Base-by-base conservation (phyloP, 345 rosid species). In the Bretschneidera sinensis region DNA sequence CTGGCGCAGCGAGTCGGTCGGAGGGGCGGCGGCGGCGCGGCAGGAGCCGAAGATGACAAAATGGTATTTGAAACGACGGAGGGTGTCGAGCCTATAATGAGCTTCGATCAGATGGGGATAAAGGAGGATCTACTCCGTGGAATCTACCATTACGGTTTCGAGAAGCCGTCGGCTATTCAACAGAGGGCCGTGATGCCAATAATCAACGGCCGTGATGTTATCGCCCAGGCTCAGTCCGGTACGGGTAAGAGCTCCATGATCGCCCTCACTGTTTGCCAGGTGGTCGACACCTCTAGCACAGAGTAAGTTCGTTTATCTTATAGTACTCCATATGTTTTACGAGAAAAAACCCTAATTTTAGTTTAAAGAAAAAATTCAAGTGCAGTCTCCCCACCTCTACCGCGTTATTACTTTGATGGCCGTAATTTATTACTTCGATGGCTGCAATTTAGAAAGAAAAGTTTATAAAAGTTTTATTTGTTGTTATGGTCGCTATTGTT, bases 141-240 rank as follows among this genome's bases (percentile, higher is more conserved):
- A 51, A 79, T 94, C 68, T 94, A 88, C 75, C 82, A 71, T 21
- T 90, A 84, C 55, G 96, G 97, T 16, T 90, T 88, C 70, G 95
- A 86, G 81, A 94, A 91, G 72, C 97, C 97, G 0, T 94, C 99
- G 0, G 97, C 97, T 14, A 94, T 94, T 59, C 99, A 94, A 56
- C 97, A 90, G 75, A 81, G 97, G 21, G 97, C 97, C 0, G 92
- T 94, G 17, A 82, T 94, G 95, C 97, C 97, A 4, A 88, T 94
- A 48, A 79, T 94, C 43, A 83, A 79, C 64, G 97, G 99, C 3
- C 86, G 97, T 0, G 99, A 94, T 59, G 97, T 91, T 10, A 94
- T 94, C 23, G 97, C 99, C 4, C 97, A 94, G 74, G 99, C 99
- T 2, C 99, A 90, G 62, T 94, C 96, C n/a, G 99, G 99, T 73